Conservation (phyloP, 306 rosid genomes). For the Inga leiocalycina region DNA sequence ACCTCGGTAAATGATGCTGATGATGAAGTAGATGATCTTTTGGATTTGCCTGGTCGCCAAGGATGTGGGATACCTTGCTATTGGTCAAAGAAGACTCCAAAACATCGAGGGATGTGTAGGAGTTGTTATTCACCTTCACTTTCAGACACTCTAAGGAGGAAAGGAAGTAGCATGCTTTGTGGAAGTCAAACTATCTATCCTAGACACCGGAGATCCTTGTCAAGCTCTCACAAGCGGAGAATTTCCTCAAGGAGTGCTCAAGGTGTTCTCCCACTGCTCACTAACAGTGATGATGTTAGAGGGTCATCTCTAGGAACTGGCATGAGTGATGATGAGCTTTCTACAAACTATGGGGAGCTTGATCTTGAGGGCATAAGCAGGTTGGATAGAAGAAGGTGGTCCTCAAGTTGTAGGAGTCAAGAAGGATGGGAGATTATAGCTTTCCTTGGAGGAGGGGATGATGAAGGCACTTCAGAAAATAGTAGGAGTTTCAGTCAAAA, state of each 20-base stretch:
- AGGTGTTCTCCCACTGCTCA: constrained; percentile 86
- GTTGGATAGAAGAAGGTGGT: constrained; percentile 97
- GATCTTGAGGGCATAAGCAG: constrained; percentile 98
- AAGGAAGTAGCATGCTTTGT: constrained; percentile 80
- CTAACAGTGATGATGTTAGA: constrained; percentile 58
- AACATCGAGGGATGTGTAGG: constrained; percentile 64
- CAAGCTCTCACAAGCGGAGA: constrained; percentile 62
- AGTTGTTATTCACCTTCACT: constrained; percentile 92
- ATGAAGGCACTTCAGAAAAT: constrained; percentile 74
- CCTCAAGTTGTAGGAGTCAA: constrained; percentile 93
- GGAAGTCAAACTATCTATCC: constrained; percentile 76
- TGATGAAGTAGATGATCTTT: constrained; percentile 76
- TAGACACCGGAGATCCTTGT: constrained; percentile 51
- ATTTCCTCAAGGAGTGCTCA: constrained; percentile 65
- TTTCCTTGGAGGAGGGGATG: constrained; percentile 76
- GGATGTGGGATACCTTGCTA: constrained; percentile 99
- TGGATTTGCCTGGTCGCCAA: constrained; percentile 83
- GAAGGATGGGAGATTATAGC: constrained; percentile 91
- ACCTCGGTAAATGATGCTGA: constrained; percentile 79
- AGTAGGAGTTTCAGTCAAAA: constrained; percentile 74
- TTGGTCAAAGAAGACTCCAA: constrained; percentile 88
- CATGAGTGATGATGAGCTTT: constrained; percentile 88
- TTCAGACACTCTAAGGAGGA: constrained; percentile 85
- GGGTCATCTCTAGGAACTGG: constrained; percentile 90
- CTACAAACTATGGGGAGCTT: constrained; percentile 93